A percentile compares a stretch with the other conserved stretches of the same genome.
phyloP scores from a whole-genome alignment of 495 filamentous ascomycete species.

The Neurospora cerealis region DNA sequence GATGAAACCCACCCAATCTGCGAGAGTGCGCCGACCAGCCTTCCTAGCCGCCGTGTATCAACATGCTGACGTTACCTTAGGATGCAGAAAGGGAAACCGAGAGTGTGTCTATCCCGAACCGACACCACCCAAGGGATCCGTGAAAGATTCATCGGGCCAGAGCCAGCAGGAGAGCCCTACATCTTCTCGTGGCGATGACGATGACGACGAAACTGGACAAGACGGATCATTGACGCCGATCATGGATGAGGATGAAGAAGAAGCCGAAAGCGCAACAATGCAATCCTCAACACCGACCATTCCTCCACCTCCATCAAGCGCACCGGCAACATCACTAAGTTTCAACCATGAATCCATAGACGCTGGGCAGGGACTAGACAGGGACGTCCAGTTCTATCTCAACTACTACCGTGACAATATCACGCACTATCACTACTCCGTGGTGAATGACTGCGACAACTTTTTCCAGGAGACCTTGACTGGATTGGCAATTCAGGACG shows the following conservation, averaged over 20 bases:
- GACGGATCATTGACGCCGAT: slow-evolving; percentile 49
- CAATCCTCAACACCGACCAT: slow-evolving; percentile 26
- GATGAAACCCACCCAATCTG: slow-evolving; percentile 81
- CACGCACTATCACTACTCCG: slow-evolving; percentile 69
- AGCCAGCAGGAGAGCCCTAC: slow-evolving; percentile 40
- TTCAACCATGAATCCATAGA: background rate
- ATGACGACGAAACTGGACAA: slow-evolving; percentile 44
- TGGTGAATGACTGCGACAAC: slow-evolving; percentile 53
- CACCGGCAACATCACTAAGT: slow-evolving; percentile 29
- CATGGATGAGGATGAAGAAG: slow-evolving; percentile 55
- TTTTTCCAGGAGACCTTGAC: slow-evolving; percentile 66
- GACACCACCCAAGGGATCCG: slow-evolving; percentile 38
- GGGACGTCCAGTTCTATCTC: slow-evolving; percentile 53
- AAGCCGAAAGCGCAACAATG: slow-evolving; percentile 25
- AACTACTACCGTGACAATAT: slow-evolving; percentile 67
- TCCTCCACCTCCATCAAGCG: slow-evolving; percentile 32
- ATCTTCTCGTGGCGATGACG: slow-evolving; percentile 44
- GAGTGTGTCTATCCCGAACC: slow-evolving; percentile 76
- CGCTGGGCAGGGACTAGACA: background rate
- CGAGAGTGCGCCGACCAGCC: slow-evolving; percentile 50
- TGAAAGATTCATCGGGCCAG: slow-evolving; percentile 36
- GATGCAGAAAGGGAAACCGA: slow-evolving; percentile 76
- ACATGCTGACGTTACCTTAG: slow-evolving; percentile 30
- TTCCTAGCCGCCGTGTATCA: slow-evolving; percentile 2
- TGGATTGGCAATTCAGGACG: slow-evolving; percentile 62